Conservation (phyloP, 192 early-diverging fungal species). For the Entrophospora sp. region DNA sequence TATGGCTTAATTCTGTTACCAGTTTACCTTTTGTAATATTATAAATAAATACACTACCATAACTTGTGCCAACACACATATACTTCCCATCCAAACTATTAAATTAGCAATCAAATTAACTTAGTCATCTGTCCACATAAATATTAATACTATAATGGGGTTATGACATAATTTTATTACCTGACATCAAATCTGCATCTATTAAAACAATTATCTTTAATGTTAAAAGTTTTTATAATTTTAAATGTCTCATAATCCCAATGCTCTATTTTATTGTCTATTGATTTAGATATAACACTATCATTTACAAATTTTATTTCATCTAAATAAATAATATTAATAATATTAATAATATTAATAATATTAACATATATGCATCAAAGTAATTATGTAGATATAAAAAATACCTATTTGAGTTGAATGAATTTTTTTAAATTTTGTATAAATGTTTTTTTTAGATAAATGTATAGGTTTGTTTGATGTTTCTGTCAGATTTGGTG, state of each 20-base stretch:
- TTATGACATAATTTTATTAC: too few species aligned
- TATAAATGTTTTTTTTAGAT: conserved; percentile 17
- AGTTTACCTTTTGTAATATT: conserved; percentile 58
- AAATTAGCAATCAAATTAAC: too few species aligned
- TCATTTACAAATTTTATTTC: conserved; percentile 63
- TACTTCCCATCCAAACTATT: conserved; percentile 58
- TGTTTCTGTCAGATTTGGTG: conserved; percentile 17
- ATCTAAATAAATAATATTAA: conserved; percentile 35
- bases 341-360: neutral
- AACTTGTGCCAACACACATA: conserved; percentile 65
- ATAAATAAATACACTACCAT: conserved; percentile 64
- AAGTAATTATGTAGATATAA: neutral
- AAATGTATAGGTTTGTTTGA: conserved; percentile 11
- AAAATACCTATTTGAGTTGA: conserved; percentile 21
- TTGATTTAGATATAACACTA: conserved; percentile 60
- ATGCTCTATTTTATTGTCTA: conserved; percentile 67
- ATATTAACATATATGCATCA: neutral
- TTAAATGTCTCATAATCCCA: conserved; percentile 53
- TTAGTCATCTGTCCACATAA: too few species aligned
- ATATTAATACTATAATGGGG: too few species aligned
- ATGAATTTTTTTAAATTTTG: conserved; percentile 22
- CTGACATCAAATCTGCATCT: conserved; percentile 38
- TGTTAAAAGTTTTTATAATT: conserved; percentile 34
- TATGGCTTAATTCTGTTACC: conserved; percentile 58
- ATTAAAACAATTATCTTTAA: conserved; percentile 31